phyloP scores from a whole-genome alignment of 129 eudicot genomes.

The Flaveria linearis region DNA sequence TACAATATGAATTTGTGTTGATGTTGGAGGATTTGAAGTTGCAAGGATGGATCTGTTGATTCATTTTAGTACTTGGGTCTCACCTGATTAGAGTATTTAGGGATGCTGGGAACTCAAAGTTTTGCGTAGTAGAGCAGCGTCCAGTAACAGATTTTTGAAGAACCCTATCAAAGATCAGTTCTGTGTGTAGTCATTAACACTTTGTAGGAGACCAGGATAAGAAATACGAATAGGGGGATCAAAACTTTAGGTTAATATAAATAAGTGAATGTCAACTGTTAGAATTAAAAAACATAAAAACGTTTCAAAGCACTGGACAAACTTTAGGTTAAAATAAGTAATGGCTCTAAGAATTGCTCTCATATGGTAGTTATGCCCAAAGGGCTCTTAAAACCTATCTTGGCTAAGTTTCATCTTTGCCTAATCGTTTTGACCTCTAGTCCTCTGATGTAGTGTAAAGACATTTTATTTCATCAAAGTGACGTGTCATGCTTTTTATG shows the following conservation, averaged over 20 bases:
- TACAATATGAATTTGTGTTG: neutral
- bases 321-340: neutral
- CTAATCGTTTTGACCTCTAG: constrained; percentile 1
- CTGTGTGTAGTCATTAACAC: neutral
- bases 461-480: constrained; percentile 1
- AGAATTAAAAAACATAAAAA: neutral
- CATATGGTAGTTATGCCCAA: neutral
- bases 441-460: neutral
- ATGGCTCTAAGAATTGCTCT: neutral
- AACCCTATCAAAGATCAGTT: neutral
- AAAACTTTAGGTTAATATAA: neutral
- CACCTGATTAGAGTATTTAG: neutral
- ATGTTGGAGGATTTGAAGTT: neutral
- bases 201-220: neutral
- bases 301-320: neutral
- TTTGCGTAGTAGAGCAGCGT: too few relatives aligned
- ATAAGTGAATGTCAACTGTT: neutral
- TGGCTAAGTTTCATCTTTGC: neutral
- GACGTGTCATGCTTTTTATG: neutral
- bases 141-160: neutral
- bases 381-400: constrained; percentile 9
- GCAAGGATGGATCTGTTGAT: constrained; percentile 11
- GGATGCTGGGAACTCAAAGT: constrained; percentile 19
- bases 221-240: neutral
- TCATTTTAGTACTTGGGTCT: neutral